Evolutionary conservation across 495 filamentous ascomycete genomes (phyloP), one percentile per base, ranked within the genome.

Genomic region (Penicillium paxilli): DNA sequence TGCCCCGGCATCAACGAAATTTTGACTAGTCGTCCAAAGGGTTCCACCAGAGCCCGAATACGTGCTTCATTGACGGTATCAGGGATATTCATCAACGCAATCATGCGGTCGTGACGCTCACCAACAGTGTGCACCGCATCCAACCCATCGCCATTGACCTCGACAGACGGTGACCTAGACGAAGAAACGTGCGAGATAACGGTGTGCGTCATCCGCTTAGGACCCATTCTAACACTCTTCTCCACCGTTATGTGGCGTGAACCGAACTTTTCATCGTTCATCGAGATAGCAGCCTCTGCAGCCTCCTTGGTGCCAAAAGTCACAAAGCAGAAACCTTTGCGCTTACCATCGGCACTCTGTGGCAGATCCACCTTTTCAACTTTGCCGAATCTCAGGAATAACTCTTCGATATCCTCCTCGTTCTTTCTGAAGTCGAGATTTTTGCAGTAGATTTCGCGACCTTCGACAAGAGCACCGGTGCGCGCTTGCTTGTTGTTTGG

Each of bases 391-490:
- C 85, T 84, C 20, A 76, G 68, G 56, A 97, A 96, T 3, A 88
- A 60, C 2, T 83, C 80, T 46, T 77, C 72, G 32, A 97, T 58
- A 25, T 96, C 89, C 2, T 82, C 67, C 57, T 92, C 89, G 1
- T 65, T 80, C 11, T 83, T 79, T 17, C 75, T 79, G 57, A 79
- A 84, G 59, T 91, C 81, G 11, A 97, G 63, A 52, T 93, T 90
- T 30, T 78, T 78, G 50, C 96, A 79, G 60, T 89, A 91, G n/a
- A 98, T 57, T 67, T 98, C 93, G 20, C 94, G 84, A 10, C 86
- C 90, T 69, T 97, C 93, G 17, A 86, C 72, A 48, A 90, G 80
- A 22, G 94, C 84, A n/a, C 91, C 91, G 28, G 84, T 77, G n/a
- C 94, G 86, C 17, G 83, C 78, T 65, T 92, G 85, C 72, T 89